Evolutionary conservation across 176 grass and related monocot genomes (phyloP).

Genomic region (Lolium rigidum): DNA sequence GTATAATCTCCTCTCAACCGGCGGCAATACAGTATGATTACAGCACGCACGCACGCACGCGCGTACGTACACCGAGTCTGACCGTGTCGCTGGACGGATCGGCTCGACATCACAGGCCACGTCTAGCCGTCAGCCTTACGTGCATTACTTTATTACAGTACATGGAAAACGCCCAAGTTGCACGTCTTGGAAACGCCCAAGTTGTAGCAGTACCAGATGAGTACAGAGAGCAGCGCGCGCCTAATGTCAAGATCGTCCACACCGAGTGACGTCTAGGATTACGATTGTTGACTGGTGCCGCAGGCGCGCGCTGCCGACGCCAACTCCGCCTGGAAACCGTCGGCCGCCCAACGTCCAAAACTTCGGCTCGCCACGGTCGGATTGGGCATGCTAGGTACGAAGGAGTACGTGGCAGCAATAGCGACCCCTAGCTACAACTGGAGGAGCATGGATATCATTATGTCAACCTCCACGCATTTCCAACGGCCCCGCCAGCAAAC

Average conservation of each 20-base stretch:
- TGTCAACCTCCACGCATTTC: too few relatives aligned
- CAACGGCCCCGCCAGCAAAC: too few relatives aligned
- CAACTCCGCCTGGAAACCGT: not conserved
- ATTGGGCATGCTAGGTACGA: not conserved
- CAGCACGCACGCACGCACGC: not conserved
- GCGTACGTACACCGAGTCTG: not conserved
- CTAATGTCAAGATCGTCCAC: not conserved
- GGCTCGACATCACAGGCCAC: not conserved
- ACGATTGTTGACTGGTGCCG: conserved; percentile 15
- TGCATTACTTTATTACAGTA: too few relatives aligned
- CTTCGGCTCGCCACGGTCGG: not conserved
- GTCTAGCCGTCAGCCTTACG: not conserved
- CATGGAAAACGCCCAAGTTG: too few relatives aligned
- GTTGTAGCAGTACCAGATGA: not conserved
- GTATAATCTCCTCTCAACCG: conserved; percentile 11
- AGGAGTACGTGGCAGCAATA: not conserved
- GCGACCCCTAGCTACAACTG: too few relatives aligned
- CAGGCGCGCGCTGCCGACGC: conserved; percentile 26
- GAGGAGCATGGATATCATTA: too few relatives aligned
- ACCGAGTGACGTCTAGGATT: conserved; percentile 37
- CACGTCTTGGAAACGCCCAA: not conserved
- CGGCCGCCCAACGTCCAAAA: not conserved
- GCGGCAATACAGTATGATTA: conserved; percentile 5
- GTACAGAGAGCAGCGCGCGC: not conserved
- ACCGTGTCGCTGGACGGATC: not conserved